Evolutionary conservation across 305 asterid genomes (phyloP), one percentile per base, ranked within the genome.

Genomic region (Nicotiana rustica): DNA sequence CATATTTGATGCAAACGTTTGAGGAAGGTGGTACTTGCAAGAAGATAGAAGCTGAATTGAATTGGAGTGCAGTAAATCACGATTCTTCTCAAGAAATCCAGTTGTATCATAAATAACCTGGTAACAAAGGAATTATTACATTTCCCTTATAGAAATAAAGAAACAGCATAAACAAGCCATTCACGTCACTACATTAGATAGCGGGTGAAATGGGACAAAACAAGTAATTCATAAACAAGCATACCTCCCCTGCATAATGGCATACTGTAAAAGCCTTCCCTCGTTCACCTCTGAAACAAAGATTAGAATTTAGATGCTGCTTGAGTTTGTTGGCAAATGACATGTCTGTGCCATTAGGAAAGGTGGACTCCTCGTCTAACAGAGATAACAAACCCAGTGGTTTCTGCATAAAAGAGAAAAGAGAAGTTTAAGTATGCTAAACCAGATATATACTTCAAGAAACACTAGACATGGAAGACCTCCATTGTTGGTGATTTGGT

Each of bases 231-330:
- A 52, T 61, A 57, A 25, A 33, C 47, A 76, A 82, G 35, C 70
- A 84, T 90, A 95, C 99, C 98, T 97, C 98, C 85, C 99, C 99
- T 57, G 99, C 99, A 87, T 93, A 97, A 91, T 97, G 99, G 88
- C 85, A 82, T 56, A 97, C 97, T 56, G 96, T 89, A 82, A 97
- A 97, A 77, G 97, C 93, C 92, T 91, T 93, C 87, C 70, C 97
- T 83, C 99, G 90, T 86, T 90, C 97, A 64, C 97, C 99, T 84
- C 90, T 93, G 83, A 97, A 97, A 88, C 97, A 92, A 81, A 96
- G 87, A 87, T 92, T 93, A 47, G 97, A 89, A 66, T 86, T 87
- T 81, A 97, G 86, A 89, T 97, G 99, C 88, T 97, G 97, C 91
- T 92, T 92, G 65, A 95, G 97, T 92, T 97, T 97, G 87, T 92